Evolutionary conservation across 2,329 filamentous ascomycete species (phyloP).

Genomic region (Meredithiella fracta): DNA sequence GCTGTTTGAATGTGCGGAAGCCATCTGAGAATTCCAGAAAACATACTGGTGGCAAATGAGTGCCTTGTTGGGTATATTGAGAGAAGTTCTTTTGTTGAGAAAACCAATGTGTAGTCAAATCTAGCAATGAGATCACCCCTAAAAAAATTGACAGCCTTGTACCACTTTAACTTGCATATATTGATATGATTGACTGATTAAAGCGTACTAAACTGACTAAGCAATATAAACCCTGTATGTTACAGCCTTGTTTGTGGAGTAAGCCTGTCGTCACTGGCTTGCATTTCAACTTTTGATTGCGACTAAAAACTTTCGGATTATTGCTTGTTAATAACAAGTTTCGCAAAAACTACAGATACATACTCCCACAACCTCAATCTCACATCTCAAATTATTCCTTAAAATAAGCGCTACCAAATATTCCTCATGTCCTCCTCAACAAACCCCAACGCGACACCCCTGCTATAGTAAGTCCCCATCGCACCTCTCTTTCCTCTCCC

Average conservation of each 20-base stretch:
- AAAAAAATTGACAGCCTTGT: constrained; percentile 12
- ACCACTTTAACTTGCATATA: constrained; percentile 16
- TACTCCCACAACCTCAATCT: background rate
- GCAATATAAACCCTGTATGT: background rate
- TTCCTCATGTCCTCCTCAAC: constrained; percentile 56
- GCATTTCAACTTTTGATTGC: background rate
- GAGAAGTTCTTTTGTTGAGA: background rate
- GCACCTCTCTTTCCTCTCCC: background rate
- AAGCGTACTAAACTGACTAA: background rate
- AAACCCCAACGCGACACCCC: constrained; percentile 41
- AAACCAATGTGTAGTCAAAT: too few relatives aligned
- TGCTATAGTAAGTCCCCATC: constrained; percentile 48
- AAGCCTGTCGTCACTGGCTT: constrained; percentile 6
- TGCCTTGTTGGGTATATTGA: background rate
- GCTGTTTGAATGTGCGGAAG: background rate
- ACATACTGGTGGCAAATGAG: constrained; percentile 4
- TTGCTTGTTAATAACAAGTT: too few relatives aligned
- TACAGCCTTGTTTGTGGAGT: constrained; percentile 2
- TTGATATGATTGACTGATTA: constrained; percentile 20
- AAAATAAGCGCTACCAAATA: background rate
- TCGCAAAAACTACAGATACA: background rate
- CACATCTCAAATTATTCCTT: background rate
- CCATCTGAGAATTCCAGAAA: constrained; percentile 5
- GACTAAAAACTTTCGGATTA: background rate
- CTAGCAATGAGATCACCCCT: background rate